A percentile compares a stretch with the other conserved stretches of the same genome.
These are phyloP conservation scores for Myxozyma monticola DNA, from an alignment of 805 yeast genomes.

Conservation along the genomic window DNA sequence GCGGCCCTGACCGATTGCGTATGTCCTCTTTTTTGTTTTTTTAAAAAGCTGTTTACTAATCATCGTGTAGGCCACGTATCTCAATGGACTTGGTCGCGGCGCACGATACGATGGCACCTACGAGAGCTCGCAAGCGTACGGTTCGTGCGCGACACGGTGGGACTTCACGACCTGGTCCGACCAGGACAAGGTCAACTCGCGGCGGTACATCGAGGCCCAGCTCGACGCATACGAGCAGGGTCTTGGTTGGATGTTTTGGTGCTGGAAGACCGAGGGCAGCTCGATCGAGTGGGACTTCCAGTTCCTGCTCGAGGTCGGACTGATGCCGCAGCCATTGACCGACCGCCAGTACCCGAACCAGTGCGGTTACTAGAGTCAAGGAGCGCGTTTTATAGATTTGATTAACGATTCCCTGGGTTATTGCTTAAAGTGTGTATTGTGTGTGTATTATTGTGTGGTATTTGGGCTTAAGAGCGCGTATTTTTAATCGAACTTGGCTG, in stretches of 20 bases:
- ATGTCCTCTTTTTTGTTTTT: conserved; percentile 2
- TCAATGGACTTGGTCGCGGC: conserved; percentile 83
- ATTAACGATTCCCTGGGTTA: too few species aligned
- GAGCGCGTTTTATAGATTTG: too few species aligned
- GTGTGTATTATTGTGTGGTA: too few species aligned
- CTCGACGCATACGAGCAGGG: conserved; percentile 74
- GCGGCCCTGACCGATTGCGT: conserved; percentile 89
- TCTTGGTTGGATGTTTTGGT: conserved; percentile 94
- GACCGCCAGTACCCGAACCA: conserved; percentile 68
- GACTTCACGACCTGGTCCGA: conserved; percentile 59
- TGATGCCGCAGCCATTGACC: conserved; percentile 78
- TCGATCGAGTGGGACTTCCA: conserved; percentile 84
- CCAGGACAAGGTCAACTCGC: conserved; percentile 55
- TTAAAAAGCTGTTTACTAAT: too few species aligned
- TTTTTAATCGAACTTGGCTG: too few species aligned
- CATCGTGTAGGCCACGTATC: conserved; percentile 57
- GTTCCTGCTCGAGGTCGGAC: conserved; percentile 53
- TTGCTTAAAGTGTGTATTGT: too few species aligned
- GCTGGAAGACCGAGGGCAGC: conserved; percentile 77
- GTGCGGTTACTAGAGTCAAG: conserved; percentile 43
- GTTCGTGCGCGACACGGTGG: conserved; percentile 55
- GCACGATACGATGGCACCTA: conserved; percentile 74
- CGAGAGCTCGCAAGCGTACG: conserved; percentile 43
- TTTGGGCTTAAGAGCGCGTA: too few species aligned
- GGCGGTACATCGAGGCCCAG: conserved; percentile 84